phyloP scores from a whole-genome alignment of 2,329 filamentous ascomycete genomes.

The Botrytis byssoidea region DNA sequence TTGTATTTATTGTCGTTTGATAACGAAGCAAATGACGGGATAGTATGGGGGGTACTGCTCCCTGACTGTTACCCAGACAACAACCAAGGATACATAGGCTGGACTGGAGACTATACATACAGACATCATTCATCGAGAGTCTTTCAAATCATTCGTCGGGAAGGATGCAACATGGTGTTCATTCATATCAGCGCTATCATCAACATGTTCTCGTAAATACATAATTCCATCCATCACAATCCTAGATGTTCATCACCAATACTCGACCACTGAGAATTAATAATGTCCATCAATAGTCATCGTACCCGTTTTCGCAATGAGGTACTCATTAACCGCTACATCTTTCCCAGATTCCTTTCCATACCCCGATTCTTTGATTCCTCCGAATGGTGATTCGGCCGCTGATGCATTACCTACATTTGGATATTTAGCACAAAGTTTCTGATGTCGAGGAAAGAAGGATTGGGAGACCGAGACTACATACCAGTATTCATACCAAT shows the following conservation, averaged over 20 bases:
- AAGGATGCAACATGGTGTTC: neutral
- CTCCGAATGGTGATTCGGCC: conserved; percentile 65
- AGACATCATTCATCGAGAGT: neutral
- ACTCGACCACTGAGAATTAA: conserved; percentile 30
- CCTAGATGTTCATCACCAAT: neutral
- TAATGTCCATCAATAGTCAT: conserved; percentile 58
- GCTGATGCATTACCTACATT: conserved; percentile 58
- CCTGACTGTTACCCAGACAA: neutral
- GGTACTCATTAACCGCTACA: conserved; percentile 60
- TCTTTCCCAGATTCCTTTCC: conserved; percentile 67
- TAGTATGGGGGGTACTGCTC: accelerated
- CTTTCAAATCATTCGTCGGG: accelerated
- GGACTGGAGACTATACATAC: neutral
- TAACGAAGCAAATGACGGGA: accelerated
- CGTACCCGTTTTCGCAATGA: conserved; percentile 65
- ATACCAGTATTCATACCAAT: conserved; percentile 62
- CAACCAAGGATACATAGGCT: accelerated
- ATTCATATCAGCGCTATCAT: neutral
- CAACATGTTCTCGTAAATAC: neutral
- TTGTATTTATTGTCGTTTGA: neutral
- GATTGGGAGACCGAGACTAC: conserved; percentile 32
- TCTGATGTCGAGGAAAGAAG: too few relatives aligned
- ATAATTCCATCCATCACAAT: neutral
- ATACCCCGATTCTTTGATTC: conserved; percentile 66
- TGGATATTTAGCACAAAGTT: conserved; percentile 4